Base-by-base conservation (phyloP, 2,329 filamentous ascomycete species). In the Cordyceps fumosorosea region DNA sequence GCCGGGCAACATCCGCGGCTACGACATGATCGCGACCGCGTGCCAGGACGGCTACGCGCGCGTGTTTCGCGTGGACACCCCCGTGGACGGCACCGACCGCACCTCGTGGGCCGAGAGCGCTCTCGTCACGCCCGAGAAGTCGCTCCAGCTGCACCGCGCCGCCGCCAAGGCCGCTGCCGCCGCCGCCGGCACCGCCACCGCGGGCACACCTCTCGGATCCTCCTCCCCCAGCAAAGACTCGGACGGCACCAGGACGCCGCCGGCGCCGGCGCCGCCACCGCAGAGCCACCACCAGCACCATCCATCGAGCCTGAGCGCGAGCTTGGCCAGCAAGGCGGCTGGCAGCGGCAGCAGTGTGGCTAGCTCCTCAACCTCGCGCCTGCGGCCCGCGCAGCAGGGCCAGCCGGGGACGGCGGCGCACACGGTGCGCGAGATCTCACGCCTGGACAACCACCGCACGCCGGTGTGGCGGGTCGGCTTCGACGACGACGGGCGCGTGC, bases 11-110 rank as follows among this genome's bases (percentile, higher is more conserved):
- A 91, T 96, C 69, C 81, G 93, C 45, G 93, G 93, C 1, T 93
- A 91, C 72, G 95, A 99, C 73, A 83, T 93, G 62, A 84, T 98
- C 68, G 95, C 93, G 3, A 96, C 93, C 6, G 93, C 92, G 2
- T 95, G 91, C 72, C 96, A 96, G 74, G 95, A 99, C 72, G 93
- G 95, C 3, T 88, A 86, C 68, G 86, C 97, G 47, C 84, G 93
- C 47, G 89, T 99, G n/a, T 96, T 96, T 70, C 87, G 93, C 68
- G 74, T 96, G 20, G 85, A 87, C 42, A 89, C 89, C 0, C 81
- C 83, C 64, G 72, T 68, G 65, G 76, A 70, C 64, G 77, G 74
- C 64, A 82, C 76, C 68, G 51, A 42, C n/a, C 48, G 26, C 44
- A 20, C 14, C 81, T 73, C 76, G 3, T 86, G 80, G 82, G 77